Conservation (phyloP, 306 rosid species). For the Castanopsis chinensis region DNA sequence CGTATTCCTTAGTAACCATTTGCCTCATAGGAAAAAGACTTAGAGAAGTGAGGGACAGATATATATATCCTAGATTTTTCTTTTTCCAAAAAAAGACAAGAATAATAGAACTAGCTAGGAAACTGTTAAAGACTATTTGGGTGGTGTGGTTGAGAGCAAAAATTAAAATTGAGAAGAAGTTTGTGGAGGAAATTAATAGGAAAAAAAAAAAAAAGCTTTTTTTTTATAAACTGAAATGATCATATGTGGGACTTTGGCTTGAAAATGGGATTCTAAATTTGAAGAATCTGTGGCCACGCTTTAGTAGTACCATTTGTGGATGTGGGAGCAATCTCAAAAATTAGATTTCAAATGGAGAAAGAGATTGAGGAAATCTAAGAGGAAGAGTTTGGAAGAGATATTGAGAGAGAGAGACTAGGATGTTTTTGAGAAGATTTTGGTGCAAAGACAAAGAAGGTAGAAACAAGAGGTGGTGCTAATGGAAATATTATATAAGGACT, state of each 20-base stretch:
- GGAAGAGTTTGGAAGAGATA: neutral
- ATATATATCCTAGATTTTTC: slow-evolving; percentile 8
- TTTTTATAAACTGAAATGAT: slow-evolving; percentile 29
- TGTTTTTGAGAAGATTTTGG: neutral
- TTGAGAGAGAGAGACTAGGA: slow-evolving; percentile 17
- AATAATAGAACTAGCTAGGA: neutral
- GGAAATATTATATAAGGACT: neutral
- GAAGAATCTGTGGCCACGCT: slow-evolving; percentile 59
- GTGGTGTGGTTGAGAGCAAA: slow-evolving; percentile 20
- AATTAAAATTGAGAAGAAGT: slow-evolving; percentile 8
- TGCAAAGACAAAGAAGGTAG: neutral
- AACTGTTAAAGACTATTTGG: neutral
- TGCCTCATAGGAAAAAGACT: slow-evolving; percentile 17
- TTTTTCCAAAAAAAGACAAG: neutral
- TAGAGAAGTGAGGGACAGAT: neutral
- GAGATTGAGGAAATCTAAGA: neutral
- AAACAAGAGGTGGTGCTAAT: neutral
- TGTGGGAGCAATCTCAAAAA: slow-evolving; percentile 10
- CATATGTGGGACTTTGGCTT: slow-evolving; percentile 7
- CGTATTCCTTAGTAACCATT: slow-evolving; percentile 47
- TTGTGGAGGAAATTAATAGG: slow-evolving; percentile 29
- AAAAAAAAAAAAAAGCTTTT: neutral
- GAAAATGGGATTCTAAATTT: slow-evolving; percentile 42
- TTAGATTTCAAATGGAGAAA: neutral
- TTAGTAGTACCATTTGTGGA: slow-evolving; percentile 56